Evolutionary conservation across 2,329 filamentous ascomycete species (phyloP), one percentile per base, ranked within the genome.

Genomic region (Fusarium napiforme): DNA sequence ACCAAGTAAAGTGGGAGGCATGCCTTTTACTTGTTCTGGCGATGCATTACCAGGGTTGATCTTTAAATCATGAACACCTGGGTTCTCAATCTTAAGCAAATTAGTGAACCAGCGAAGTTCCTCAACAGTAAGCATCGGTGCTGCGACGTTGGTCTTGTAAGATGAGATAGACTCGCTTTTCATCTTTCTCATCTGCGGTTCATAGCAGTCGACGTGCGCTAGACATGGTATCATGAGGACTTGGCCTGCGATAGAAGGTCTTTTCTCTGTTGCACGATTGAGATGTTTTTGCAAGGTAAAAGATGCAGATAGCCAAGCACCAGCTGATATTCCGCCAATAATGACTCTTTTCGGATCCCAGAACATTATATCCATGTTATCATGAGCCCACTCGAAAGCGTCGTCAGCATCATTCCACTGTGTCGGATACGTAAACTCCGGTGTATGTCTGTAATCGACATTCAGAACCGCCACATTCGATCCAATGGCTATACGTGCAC

Each of bases 361-460:
- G 3, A 5, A 19, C 5, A 67, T 56, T 0, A 15, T 42, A 0
- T 61, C 14, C 39, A 52, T 61, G 5, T 61, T 67, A 9, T 52
- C 45, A 7, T 67, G 64, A 11, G 62, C 53, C 64, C 64, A 67
- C 4, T 42, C 18, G 2, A 67, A 67, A 6, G 63, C 63, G 21
- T 67, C 63, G 2, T 67, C 45, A 2, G 62, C 45, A 19, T 67
- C 64, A 3, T 67, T 61, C 64, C 62, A 67, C 4, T 67, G 64
- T 2, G 63, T 67, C 0, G 64, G 64, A 18, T 67, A 52, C 4
- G 39, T 15, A 1, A 40, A 67, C 4, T 67, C 39, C 1, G 64
- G 64, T 0, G 52, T 67, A 52, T 67, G 64, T n/a, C 64, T 52
- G 9, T 67, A 67, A 37, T 67, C 45, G 0, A 67, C 21, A 21